These are phyloP conservation scores for Globisporangium splendens DNA, from an alignment of 352 stramenopile genomes.

Conservation along the genomic window DNA sequence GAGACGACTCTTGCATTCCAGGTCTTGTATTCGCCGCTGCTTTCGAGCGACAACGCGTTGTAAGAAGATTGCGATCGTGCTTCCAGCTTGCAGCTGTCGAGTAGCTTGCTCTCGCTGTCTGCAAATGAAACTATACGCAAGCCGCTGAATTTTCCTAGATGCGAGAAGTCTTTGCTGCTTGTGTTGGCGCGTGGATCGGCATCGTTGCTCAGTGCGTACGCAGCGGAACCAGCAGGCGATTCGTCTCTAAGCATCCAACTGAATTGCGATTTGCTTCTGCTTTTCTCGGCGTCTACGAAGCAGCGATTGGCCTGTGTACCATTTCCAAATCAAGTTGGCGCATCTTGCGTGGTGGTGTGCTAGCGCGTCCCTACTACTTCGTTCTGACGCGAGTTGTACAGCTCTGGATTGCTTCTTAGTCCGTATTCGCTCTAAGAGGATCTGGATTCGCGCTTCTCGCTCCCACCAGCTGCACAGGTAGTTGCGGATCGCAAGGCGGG, in stretches of 20 bases:
- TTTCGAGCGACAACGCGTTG: not conserved
- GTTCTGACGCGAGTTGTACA: not conserved
- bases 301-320: not conserved
- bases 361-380: not conserved
- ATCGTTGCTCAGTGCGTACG: not conserved
- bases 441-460: conserved; percentile 13
- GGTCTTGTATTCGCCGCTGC: not conserved
- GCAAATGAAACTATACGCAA: too few species aligned
- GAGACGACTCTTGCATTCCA: not conserved
- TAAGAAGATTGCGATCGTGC: not conserved
- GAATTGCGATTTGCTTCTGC: not conserved
- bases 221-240: conserved; percentile 7
- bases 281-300: not conserved
- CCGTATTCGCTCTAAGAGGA: conserved; percentile 4
- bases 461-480: conserved; percentile 15
- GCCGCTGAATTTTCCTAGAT: not conserved
- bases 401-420: conserved; percentile 1
- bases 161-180: not conserved
- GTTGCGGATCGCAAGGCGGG: conserved; percentile 11
- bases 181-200: not conserved
- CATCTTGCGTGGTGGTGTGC: not conserved
- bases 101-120: too few species aligned
- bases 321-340: not conserved
- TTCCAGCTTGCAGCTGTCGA: not conserved
- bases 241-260: not conserved